Evolutionary conservation across 2,329 filamentous ascomycete genomes (phyloP), one percentile per base, ranked within the genome.

Genomic region (Ceratocystis cacaofunesta): DNA sequence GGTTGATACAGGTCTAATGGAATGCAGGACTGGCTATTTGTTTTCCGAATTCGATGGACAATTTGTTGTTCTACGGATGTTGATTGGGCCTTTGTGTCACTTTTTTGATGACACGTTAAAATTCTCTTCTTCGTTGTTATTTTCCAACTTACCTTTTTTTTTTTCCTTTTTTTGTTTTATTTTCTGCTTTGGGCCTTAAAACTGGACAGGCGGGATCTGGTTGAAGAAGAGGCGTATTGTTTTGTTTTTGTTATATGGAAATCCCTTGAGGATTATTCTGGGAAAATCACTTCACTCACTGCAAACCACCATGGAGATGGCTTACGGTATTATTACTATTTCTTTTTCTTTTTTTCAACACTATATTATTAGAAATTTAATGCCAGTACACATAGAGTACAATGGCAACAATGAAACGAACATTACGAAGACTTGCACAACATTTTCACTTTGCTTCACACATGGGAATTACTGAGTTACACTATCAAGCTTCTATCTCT

Each of bases 241-340:
- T 55, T 58, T 52, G 58, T 41, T 30, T 67, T 25, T 64, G 50
- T 55, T 64, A 50, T 32, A 25, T 61, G 62, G 50, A 25, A 32
- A 28, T 36, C 52, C 57, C n/a, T 25, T 55, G n/a, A 19, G 48
- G 43, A 32, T 57, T 50, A 50, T 32, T 46, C 22, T 60, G 61
- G 65, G 52, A 30, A 50, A 32, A 7, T 48, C 7, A 8, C 41
- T 60, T 50, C n/a, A 25, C 43, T 48, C 46, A 4, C 46, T 25
- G 43, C 55, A 44, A 55, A 55, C 36, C 65, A 61, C 65, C 65
- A 64, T 67, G 62, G 62, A 64, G 65, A 67, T 64, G 62, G 46
- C 55, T 46, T n/a, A 32, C 48, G 41, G 57, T 48, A 48, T 58
- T 8, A 36, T 62, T 62, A 65, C 46, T 28, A 46, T 57, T 57